Evolutionary conservation across 495 filamentous ascomycete species (phyloP).

Genomic region (Lentithecium fluviatile): DNA sequence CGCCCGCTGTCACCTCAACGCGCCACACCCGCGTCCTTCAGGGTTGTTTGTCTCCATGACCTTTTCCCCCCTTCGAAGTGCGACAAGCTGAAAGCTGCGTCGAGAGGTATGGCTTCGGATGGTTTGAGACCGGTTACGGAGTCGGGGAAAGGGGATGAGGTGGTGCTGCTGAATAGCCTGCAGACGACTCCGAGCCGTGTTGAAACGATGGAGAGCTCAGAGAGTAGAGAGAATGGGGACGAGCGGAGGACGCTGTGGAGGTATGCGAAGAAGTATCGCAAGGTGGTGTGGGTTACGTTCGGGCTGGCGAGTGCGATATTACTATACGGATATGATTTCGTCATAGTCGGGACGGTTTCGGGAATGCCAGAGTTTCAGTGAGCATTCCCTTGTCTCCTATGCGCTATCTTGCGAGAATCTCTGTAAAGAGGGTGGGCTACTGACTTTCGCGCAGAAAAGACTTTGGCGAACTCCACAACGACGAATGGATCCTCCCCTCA

Average conservation of each 20-base stretch:
- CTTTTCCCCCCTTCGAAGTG: too few species aligned
- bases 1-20: too few species aligned
- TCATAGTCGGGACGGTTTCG: constrained; percentile 50
- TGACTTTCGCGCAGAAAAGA: constrained; percentile 36
- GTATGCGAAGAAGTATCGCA: constrained; percentile 25
- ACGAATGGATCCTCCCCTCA: constrained; percentile 49
- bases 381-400: not conserved
- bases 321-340: constrained; percentile 53
- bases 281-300: constrained; percentile 16
- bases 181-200: too few species aligned
- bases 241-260: constrained; percentile 20
- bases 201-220: not conserved
- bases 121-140: too few species aligned
- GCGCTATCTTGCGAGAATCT: not conserved
- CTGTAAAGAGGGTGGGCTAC: too few species aligned
- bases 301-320: constrained; percentile 33
- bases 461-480: constrained; percentile 39
- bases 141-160: too few species aligned
- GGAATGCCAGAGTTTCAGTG: constrained; percentile 47
- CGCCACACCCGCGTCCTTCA: too few species aligned
- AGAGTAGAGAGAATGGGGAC: not conserved
- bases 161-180: too few species aligned
- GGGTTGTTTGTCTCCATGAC: too few species aligned
- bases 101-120: too few species aligned
- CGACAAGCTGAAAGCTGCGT: too few species aligned